Evolutionary conservation across 2,329 filamentous ascomycete species (phyloP).

Genomic region (Mycosphaerelloides madeirae): DNA sequence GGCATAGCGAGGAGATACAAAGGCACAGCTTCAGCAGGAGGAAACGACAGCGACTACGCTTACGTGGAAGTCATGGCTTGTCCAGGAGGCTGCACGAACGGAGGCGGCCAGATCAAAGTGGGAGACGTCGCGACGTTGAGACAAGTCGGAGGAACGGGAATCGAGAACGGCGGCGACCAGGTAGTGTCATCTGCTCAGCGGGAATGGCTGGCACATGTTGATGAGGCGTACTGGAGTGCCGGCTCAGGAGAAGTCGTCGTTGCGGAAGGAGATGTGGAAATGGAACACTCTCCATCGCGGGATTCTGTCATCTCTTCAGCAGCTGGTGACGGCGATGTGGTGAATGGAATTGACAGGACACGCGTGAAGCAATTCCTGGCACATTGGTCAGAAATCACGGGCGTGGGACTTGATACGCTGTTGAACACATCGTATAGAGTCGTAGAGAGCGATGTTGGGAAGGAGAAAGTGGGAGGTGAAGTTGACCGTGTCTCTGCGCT

Average conservation of each 20-base stretch:
- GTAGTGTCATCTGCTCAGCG: slow-evolving; percentile 68
- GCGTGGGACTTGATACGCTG: slow-evolving; percentile 65
- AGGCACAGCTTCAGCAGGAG: slow-evolving; percentile 31
- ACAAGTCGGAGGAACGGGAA: slow-evolving; percentile 28
- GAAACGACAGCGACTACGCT: slow-evolving; percentile 59
- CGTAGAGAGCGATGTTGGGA: slow-evolving; percentile 93
- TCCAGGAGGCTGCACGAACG: slow-evolving; percentile 97
- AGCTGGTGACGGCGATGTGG: slow-evolving; percentile 26
- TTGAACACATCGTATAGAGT: slow-evolving; percentile 83
- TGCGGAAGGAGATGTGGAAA: slow-evolving; percentile 18
- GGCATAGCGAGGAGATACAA: slow-evolving; percentile 38
- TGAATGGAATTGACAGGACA: slow-evolving; percentile 55
- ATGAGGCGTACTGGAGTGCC: slow-evolving; percentile 43
- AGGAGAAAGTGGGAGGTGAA: slow-evolving; percentile 60
- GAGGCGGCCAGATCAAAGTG: slow-evolving; percentile 89
- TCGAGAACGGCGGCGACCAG: slow-evolving; percentile 34
- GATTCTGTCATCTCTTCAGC: slow-evolving; percentile 22
- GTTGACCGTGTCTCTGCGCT: slow-evolving; percentile 81
- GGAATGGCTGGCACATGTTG: slow-evolving; percentile 73
- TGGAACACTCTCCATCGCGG: slow-evolving; percentile 17
- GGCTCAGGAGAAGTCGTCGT: slow-evolving; percentile 19
- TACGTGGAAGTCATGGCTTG: slow-evolving; percentile 99
- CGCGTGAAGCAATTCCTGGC: slow-evolving; percentile 64
- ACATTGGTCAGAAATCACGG: slow-evolving; percentile 71
- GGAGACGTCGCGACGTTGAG: slow-evolving; percentile 61